Evolutionary conservation across 768 basidiomycete species (phyloP), one percentile per base, ranked within the genome.

Genomic region (Galerina sulciceps): DNA sequence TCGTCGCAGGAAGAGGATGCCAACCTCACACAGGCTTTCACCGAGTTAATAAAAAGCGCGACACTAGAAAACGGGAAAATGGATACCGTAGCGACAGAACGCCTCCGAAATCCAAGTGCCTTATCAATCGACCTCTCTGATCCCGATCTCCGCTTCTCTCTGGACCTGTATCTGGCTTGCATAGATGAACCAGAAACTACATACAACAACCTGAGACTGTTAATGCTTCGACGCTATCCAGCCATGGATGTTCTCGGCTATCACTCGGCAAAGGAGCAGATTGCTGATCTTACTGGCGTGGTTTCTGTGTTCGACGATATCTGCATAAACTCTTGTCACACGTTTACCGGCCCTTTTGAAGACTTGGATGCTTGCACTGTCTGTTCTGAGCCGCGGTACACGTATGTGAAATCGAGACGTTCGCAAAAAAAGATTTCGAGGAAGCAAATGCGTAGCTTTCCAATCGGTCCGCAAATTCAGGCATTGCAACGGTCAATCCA

Each of bases 391-490:
- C 65, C 74, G 1, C 44, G 67, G 10, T 62, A 61, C 34, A 34
- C 34, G 45, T 10, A 22, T 37, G 10, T 3, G 6, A 15, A 11
- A n/a, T 15, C 31, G 20, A 6, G 31, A 51, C 17, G 17, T 53
- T 4, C 20, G n/a, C 11, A 53, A 4, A 71, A 73, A 50, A 59
- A 60, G 20, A 51, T 74, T 1, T 65, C 79, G 0, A 65, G 69
- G 0, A 64, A 75, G 14, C 65, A 74, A 13, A 75, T 75, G 31
- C 55, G 54, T 6, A 82, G 79, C 0, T 73, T 82, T 20, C 78
- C 71, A 0, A 42, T 81, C 14, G 78, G 79, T 3, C 80, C 78
- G 0, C 79, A 80, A 48, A 53, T 82, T 0, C 80, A 82, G 49
- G 77, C 80, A 0, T 60, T 76, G 1, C 66, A 73, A 14, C 57